These are phyloP conservation scores for Fusarium oligoseptatum DNA, from an alignment of 2,329 filamentous ascomycete species.

Conservation along the genomic window DNA sequence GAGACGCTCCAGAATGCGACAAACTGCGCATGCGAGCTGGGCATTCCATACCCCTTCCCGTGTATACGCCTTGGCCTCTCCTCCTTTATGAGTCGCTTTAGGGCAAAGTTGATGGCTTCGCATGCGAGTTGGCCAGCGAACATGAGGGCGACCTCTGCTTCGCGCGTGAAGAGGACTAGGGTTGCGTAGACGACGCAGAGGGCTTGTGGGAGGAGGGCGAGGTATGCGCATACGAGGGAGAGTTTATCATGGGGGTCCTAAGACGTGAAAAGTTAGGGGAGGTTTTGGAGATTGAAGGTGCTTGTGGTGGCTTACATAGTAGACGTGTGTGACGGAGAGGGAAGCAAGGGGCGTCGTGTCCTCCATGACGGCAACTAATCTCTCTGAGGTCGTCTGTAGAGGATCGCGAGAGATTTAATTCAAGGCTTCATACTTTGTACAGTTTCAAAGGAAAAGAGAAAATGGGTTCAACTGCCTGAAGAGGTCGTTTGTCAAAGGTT, in stretches of 20 bases:
- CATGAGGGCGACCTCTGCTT: conserved; percentile 89
- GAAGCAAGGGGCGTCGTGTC: conserved; percentile 78
- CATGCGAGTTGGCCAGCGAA: conserved; percentile 92
- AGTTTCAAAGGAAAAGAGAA: background rate
- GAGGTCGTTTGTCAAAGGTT: background rate
- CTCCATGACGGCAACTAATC: conserved; percentile 39
- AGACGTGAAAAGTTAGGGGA: background rate
- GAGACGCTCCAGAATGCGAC: conserved; percentile 91
- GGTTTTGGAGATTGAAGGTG: background rate
- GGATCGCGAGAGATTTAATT: background rate
- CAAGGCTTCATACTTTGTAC: conserved; percentile 22
- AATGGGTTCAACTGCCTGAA: background rate
- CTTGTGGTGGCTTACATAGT: conserved; percentile 78
- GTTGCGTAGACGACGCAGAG: conserved; percentile 92
- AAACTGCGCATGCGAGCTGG: conserved; percentile 93
- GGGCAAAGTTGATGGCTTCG: conserved; percentile 88
- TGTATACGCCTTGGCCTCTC: conserved; percentile 86
- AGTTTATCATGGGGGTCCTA: conserved; percentile 88
- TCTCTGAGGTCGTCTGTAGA: background rate
- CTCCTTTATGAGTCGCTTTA: conserved; percentile 94
- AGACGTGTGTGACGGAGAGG: conserved; percentile 93
- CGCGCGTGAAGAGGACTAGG: conserved; percentile 90
- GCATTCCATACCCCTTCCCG: conserved; percentile 98
- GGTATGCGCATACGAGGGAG: conserved; percentile 91
- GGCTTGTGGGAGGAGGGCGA: conserved; percentile 92